phyloP scores from a whole-genome alignment of 2,329 filamentous ascomycete genomes.

The Aureobasidium sp. region DNA sequence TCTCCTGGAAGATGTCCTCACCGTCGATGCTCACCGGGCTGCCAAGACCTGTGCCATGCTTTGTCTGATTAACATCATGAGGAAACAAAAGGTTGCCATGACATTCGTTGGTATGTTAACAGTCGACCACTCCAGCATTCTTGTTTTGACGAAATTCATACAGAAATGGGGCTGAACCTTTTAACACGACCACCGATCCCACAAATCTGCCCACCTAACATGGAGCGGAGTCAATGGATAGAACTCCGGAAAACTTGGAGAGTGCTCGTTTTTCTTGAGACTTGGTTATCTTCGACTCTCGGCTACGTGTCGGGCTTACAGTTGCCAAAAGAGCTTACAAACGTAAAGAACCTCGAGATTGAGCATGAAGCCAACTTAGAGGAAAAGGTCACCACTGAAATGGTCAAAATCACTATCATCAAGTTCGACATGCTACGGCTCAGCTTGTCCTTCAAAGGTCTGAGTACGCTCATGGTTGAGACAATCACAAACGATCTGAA shows the following conservation, averaged over 20 bases:
- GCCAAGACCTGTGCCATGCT: constrained; percentile 3
- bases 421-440: constrained; percentile 13
- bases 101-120: constrained; percentile 2
- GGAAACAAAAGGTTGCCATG: constrained; percentile 12
- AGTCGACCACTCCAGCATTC: background rate
- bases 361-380: background rate
- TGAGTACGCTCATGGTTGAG: background rate
- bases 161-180: constrained; percentile 9
- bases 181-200: background rate
- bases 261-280: constrained; percentile 6
- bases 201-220: background rate
- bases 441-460: constrained; percentile 2
- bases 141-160: background rate
- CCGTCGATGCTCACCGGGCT: background rate
- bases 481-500: constrained; percentile 7
- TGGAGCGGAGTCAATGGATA: background rate
- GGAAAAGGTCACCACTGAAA: constrained; percentile 10
- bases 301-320: background rate
- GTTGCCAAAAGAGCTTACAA: background rate
- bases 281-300: constrained; percentile 13
- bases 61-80: constrained; percentile 4
- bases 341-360: background rate
- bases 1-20: constrained; percentile 5
- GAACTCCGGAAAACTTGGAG: constrained; percentile 5
- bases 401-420: constrained; percentile 10